phyloP scores from a whole-genome alignment of 1,284 basidiomycete genomes.

The Sporisorium graminicola region DNA sequence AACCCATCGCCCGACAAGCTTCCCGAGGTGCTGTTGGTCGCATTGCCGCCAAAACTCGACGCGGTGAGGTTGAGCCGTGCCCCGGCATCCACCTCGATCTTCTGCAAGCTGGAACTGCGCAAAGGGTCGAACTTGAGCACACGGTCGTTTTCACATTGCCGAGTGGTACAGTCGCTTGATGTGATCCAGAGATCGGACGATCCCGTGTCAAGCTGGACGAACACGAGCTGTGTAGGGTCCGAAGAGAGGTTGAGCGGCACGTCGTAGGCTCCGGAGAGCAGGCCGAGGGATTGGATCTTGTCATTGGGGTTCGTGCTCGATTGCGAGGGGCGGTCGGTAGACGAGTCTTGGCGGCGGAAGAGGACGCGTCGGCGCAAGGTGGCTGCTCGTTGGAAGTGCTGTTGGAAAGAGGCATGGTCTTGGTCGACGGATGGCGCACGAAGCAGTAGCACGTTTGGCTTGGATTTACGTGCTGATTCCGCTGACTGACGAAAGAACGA shows the following conservation, averaged over 20 bases:
- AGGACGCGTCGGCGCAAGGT: background rate
- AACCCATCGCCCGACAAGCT: background rate
- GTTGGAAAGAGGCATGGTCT: background rate
- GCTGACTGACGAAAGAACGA: background rate
- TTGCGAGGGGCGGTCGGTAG: too few species aligned
- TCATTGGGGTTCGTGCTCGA: constrained; percentile 23
- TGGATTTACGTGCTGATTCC: background rate
- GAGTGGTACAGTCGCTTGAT: constrained; percentile 26
- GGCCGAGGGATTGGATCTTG: constrained; percentile 35
- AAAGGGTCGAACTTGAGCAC: constrained; percentile 35
- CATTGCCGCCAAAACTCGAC: constrained; percentile 12
- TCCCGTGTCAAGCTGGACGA: constrained; percentile 55
- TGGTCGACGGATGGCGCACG: background rate
- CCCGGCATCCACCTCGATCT: constrained; percentile 12
- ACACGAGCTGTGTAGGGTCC: constrained; percentile 33
- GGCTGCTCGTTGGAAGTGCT: background rate
- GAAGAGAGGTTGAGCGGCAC: constrained; percentile 45
- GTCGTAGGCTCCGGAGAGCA: constrained; percentile 39
- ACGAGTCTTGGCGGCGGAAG: background rate
- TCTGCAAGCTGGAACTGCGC: constrained; percentile 20
- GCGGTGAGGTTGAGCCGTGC: constrained; percentile 18
- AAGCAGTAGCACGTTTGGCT: background rate
- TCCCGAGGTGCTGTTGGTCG: too few species aligned
- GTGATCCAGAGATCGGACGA: constrained; percentile 56
- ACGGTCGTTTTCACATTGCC: constrained; percentile 9